phyloP scores from a whole-genome alignment of 805 yeast genomes.

The Lipomyces yamadae region DNA sequence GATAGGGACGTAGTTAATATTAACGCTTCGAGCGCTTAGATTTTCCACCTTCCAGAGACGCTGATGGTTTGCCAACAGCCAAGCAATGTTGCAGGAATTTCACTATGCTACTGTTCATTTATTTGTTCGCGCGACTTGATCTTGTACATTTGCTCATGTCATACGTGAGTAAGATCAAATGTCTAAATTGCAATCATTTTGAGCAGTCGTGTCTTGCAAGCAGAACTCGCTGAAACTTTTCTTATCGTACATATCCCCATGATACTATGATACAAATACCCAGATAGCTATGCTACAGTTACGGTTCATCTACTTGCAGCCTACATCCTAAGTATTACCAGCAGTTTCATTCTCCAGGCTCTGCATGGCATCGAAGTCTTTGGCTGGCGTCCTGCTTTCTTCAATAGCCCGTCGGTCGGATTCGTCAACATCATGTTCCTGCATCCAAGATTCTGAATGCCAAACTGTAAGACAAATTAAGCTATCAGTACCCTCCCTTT shows the following conservation, averaged over 20 bases:
- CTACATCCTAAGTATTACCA: constrained; percentile 13
- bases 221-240: background rate
- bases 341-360: constrained; percentile 21
- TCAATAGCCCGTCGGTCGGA: constrained; percentile 22
- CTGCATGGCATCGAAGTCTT: constrained; percentile 26
- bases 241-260: background rate
- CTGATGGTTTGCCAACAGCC: no score
- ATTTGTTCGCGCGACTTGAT: no score
- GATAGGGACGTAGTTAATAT: no score
- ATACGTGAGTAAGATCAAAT: background rate
- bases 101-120: no score
- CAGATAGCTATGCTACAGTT: background rate
- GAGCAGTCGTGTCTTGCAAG: background rate
- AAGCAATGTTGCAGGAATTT: no score
- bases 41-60: no score
- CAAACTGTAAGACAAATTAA: constrained; percentile 21
- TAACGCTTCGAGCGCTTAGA: no score
- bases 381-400: background rate
- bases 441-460: constrained; percentile 35
- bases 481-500: background rate
- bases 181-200: no score
- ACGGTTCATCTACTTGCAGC: background rate
- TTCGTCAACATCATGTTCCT: constrained; percentile 29
- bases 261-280: background rate
- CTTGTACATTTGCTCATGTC: background rate